Conservation (phyloP, 164 flowering plant genomes). For the Euptelea pleiosperma region DNA sequence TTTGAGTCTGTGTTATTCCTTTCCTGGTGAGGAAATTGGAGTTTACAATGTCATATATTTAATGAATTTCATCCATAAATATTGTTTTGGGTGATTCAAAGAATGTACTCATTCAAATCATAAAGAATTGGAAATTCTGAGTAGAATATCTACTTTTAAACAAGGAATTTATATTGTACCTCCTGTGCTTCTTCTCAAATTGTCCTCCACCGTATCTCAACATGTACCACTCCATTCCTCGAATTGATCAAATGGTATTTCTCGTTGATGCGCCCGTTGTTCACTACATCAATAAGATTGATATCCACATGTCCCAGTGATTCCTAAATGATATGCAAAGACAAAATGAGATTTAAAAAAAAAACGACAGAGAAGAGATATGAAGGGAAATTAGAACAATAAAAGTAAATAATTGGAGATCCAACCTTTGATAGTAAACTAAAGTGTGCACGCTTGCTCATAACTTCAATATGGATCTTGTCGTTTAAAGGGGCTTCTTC, state of each 20-base stretch:
- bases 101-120: too few relatives aligned
- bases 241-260: conserved; percentile 83
- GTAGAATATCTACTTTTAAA: neutral
- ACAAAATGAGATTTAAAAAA: neutral
- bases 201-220: conserved; percentile 61
- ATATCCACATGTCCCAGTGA: conserved; percentile 79
- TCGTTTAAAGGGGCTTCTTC: conserved; percentile 65
- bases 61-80: too few relatives aligned
- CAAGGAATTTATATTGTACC: conserved; percentile 3
- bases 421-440: conserved; percentile 36
- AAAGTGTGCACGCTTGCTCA: conserved; percentile 38
- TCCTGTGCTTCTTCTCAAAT: conserved; percentile 17
- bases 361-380: neutral
- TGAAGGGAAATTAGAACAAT: neutral
- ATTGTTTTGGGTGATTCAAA: too few relatives aligned
- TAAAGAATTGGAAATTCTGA: conserved; percentile 2
- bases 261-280: conserved; percentile 77
- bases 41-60: too few relatives aligned
- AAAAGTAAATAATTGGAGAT: neutral
- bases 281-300: conserved; percentile 67
- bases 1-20: too few relatives aligned
- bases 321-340: conserved; percentile 38
- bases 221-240: conserved; percentile 66
- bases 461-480: conserved; percentile 52
- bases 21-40: too few relatives aligned